Conservation (phyloP, 208 protist species). For the Crithidia brevicula region DNA sequence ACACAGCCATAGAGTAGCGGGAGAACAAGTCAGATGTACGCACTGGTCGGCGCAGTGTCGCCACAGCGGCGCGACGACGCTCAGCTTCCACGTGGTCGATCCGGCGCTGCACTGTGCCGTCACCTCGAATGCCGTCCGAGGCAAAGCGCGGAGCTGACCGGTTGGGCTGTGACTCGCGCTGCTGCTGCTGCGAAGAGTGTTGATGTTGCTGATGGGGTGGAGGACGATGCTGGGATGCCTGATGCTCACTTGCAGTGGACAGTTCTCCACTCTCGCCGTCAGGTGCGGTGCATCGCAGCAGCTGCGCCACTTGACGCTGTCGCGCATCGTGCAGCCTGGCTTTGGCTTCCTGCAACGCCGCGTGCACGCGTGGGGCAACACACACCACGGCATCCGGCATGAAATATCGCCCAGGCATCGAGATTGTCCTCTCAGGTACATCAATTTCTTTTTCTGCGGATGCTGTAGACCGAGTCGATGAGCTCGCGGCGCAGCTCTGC, state of each 20-base stretch:
- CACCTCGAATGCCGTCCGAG: background rate
- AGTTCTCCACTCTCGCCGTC: no score
- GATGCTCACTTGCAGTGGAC: no score
- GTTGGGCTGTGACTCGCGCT: background rate
- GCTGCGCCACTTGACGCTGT: background rate
- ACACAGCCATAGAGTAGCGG: conserved; percentile 27
- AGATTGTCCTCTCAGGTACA: background rate
- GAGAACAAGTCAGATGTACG: conserved; percentile 38
- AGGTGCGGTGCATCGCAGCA: background rate
- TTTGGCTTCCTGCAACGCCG: conserved; percentile 37
- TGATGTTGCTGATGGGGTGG: no score
- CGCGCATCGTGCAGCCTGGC: conserved; percentile 20
- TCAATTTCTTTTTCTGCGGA: background rate
- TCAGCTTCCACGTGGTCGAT: background rate
- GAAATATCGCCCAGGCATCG: conserved; percentile 23
- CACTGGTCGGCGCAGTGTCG: conserved; percentile 16
- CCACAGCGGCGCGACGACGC: background rate
- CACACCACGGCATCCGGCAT: conserved; percentile 43
- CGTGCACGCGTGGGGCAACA: conserved; percentile 45
- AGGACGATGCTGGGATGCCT: no score
- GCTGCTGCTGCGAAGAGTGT: conserved; percentile 7
- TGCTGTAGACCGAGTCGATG: background rate
- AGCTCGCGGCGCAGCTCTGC: background rate
- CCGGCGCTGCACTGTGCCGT: background rate
- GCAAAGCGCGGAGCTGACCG: conserved; percentile 4